Percentiles rank a stretch among this genome's conserved stretches.
These are phyloP conservation scores for Penstemon davidsonii DNA, from an alignment of 257 asterid genomes.

Conservation along the genomic window DNA sequence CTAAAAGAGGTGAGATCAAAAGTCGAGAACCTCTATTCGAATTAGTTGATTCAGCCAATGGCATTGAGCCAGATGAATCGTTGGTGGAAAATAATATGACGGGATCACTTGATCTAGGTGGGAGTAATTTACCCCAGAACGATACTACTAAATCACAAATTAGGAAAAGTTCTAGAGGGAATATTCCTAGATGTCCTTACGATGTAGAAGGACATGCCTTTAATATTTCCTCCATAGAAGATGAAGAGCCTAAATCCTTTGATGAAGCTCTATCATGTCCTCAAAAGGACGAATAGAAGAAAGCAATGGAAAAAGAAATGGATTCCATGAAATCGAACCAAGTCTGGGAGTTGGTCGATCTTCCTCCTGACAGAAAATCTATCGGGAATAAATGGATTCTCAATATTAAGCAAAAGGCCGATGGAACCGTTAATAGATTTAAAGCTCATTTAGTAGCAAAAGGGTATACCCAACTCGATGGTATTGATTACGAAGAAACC, in stretches of 20 bases:
- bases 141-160: too few relatives aligned
- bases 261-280: too few relatives aligned
- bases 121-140: too few relatives aligned
- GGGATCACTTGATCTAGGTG: too few relatives aligned
- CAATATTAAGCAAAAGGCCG: background rate
- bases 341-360: background rate
- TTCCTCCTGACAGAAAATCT: background rate
- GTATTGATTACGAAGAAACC: background rate
- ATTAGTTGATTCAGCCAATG: background rate
- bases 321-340: background rate
- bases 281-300: background rate
- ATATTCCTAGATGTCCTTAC: background rate
- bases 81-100: too few relatives aligned
- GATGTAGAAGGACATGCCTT: background rate
- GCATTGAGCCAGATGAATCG: background rate
- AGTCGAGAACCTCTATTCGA: background rate
- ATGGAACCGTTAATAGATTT: background rate
- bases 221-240: background rate
- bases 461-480: background rate
- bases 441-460: background rate
- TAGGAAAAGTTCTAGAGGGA: too few relatives aligned
- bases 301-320: background rate
- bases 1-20: background rate
- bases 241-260: background rate
- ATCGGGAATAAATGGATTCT: background rate